phyloP scores from a whole-genome alignment of 768 basidiomycete species.

The Strobilomyces echinocephalus region DNA sequence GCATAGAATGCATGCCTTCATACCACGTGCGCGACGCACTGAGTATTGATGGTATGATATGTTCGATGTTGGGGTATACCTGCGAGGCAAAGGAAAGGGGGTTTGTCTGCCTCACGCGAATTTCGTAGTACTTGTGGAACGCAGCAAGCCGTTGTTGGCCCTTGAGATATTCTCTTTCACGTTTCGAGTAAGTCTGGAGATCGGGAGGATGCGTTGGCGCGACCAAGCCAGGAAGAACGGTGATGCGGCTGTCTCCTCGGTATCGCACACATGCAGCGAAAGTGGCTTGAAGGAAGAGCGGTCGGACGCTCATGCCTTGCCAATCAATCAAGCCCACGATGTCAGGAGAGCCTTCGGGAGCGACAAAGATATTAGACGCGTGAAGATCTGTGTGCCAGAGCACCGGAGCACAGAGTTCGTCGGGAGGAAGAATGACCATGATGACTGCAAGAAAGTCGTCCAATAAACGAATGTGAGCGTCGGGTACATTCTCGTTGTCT shows the following conservation, averaged over 20 bases:
- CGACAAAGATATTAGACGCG: slow-evolving; percentile 11
- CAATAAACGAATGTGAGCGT: slow-evolving; percentile 8
- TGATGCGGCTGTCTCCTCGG: slow-evolving; percentile 4
- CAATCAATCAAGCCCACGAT: slow-evolving; percentile 14
- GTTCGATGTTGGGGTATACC: background rate
- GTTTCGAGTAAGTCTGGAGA: background rate
- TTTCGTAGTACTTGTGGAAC: slow-evolving; percentile 8
- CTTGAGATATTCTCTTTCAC: background rate
- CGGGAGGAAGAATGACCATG: background rate
- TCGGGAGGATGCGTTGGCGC: background rate
- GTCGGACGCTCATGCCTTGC: slow-evolving; percentile 13
- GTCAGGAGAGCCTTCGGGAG: slow-evolving; percentile 1
- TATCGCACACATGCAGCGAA: slow-evolving; percentile 5
- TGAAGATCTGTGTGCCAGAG: slow-evolving; percentile 17
- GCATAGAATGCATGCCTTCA: slow-evolving; percentile 1
- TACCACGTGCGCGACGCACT: slow-evolving; percentile 4
- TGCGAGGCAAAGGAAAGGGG: background rate
- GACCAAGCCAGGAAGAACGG: background rate
- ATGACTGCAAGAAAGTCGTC: slow-evolving; percentile 8
- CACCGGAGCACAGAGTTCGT: slow-evolving; percentile 6
- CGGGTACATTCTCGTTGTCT: background rate
- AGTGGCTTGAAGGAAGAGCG: slow-evolving; percentile 12
- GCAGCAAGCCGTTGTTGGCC: slow-evolving; percentile 1
- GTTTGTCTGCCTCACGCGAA: background rate
- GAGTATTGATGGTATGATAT: background rate